Evolutionary conservation across 257 asterid genomes (phyloP), one percentile per base, ranked within the genome.

Genomic region (Jasminum sambac): DNA sequence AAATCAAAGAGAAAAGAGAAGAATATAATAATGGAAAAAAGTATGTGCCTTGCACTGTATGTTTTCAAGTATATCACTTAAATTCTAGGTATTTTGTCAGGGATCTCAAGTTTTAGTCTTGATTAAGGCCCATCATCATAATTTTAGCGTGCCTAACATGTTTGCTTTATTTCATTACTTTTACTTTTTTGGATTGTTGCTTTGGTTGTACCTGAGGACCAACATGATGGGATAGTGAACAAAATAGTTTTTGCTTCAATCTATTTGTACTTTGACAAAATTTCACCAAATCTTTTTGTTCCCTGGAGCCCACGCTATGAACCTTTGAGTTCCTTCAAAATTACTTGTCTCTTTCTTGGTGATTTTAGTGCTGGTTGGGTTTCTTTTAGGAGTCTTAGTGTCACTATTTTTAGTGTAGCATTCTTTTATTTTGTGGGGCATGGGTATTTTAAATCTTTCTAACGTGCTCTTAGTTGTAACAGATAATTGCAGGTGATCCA

Each of bases 401-500:
- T 19, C 62, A 21, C 14, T 55, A 10, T 21, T 21, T 19, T 52
- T 55, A 17, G 34, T 21, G 23, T 55, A 19, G 62, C 14, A 55
- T 55, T 55, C 36, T 55, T 55, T 55, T 14, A 21, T 55, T 55
- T 55, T 10, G 62, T 6, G 10, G 36, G 34, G 36, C 59, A 4
- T 23, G 16, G 36, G 36, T 55, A 1, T 16, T 55, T 55, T 16
- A 21, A 21, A 55, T 55, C 13, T 13, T 44, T 69, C 44, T 74
- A 72, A 72, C 76, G 58, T 75, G 71, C 11, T 23, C 40, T 24
- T 69, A 23, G 44, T 34, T n/a, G 52, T 61, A 65, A 75, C 87
- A 94, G 98, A 88, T 94, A 58, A 94, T 94, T 48, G 83, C 99
- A 64, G 98, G 96, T n/a, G 99, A 95, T 74, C 96, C 98, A 23